These are phyloP conservation scores for Boletus tylopilopsis DNA, from an alignment of 768 basidiomycete species.

Conservation along the genomic window DNA sequence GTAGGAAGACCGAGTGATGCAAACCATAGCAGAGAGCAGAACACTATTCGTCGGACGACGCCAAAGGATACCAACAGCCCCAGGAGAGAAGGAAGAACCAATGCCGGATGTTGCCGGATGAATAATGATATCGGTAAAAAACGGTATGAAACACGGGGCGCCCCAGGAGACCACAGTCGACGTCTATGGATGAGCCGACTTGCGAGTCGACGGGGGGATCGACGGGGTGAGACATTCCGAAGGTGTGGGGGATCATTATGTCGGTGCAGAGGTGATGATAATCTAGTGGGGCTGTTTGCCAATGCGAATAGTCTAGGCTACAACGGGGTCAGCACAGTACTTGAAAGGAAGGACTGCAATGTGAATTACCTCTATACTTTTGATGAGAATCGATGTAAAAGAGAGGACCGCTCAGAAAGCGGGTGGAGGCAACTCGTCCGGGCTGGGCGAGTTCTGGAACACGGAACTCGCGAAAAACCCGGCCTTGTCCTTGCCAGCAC, in stretches of 20 bases:
- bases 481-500: constrained; percentile 31
- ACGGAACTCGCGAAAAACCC: constrained; percentile 75
- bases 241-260: constrained; percentile 25
- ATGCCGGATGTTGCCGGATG: constrained; percentile 37
- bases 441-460: constrained; percentile 86
- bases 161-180: constrained; percentile 19
- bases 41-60: constrained; percentile 27
- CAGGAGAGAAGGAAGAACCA: constrained; percentile 24
- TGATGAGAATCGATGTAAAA: constrained; percentile 17
- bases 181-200: constrained; percentile 2
- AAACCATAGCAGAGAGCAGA: constrained; percentile 27
- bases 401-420: constrained; percentile 47
- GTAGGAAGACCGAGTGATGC: constrained; percentile 27
- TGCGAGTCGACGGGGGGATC: constrained; percentile 1
- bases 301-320: constrained; percentile 38
- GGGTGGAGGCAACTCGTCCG: constrained; percentile 74
- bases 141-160: constrained; percentile 24
- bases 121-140: constrained; percentile 40
- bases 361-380: constrained; percentile 39
- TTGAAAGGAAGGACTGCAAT: background rate
- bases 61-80: constrained; percentile 28
- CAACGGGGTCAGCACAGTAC: background rate
- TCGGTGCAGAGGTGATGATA: constrained; percentile 33
- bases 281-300: constrained; percentile 34
- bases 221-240: constrained; percentile 29